A percentile compares a stretch with the other conserved stretches of the same genome.
Evolutionary conservation across 176 grass and related monocot genomes (phyloP).

Genomic region (Chrysopogon serrulatus): DNA sequence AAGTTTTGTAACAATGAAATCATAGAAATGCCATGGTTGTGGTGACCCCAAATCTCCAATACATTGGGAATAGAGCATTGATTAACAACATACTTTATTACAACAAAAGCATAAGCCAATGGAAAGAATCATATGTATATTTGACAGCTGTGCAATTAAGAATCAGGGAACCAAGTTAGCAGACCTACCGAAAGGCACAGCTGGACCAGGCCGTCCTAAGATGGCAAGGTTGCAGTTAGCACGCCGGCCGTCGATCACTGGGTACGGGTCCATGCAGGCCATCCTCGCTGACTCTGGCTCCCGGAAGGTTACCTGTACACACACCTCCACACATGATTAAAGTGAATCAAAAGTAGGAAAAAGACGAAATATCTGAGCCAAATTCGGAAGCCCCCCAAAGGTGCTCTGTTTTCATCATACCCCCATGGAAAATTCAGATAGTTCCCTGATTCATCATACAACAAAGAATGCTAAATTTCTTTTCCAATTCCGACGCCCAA

Average conservation of each 20-base stretch:
- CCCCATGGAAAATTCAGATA: not conserved
- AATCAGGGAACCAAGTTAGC: not conserved
- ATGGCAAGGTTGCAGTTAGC: slow-evolving; percentile 81
- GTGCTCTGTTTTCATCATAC: not conserved
- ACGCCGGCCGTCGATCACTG: slow-evolving; percentile 58
- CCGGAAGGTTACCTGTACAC: slow-evolving; percentile 62
- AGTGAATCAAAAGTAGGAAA: not conserved
- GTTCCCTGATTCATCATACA: not conserved
- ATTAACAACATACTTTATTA: not conserved
- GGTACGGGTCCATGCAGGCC: slow-evolving; percentile 62
- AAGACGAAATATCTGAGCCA: not conserved
- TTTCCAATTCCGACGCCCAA: not conserved
- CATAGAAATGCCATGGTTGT: not conserved
- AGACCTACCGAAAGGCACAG: slow-evolving; percentile 55
- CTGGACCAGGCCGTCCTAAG: slow-evolving; percentile 54
- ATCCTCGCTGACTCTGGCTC: slow-evolving; percentile 57
- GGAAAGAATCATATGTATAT: not conserved
- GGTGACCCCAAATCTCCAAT: slow-evolving; percentile 26
- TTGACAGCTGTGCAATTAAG: slow-evolving; percentile 1
- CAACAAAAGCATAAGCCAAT: not conserved
- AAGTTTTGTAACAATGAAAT: not conserved
- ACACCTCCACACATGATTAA: slow-evolving; percentile 1
- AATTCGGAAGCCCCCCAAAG: not conserved
- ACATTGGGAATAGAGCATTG: slow-evolving; percentile 23
- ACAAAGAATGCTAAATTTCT: not conserved